phyloP scores from a whole-genome alignment of 768 basidiomycete species.

The Termitomyces sp. region DNA sequence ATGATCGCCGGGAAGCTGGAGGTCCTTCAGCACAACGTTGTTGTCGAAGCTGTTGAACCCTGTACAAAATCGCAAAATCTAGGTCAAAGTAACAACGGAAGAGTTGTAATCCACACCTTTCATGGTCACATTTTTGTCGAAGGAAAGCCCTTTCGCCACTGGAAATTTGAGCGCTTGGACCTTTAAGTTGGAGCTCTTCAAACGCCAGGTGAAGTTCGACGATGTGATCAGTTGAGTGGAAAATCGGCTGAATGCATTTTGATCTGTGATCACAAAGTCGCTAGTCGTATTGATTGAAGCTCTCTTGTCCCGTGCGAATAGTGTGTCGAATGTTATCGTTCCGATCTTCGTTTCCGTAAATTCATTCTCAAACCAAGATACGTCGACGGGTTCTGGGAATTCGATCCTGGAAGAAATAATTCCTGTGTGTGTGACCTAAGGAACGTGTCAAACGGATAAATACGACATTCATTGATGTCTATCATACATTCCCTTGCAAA shows the following conservation, averaged over 20 bases:
- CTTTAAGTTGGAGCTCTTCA: slow-evolving; percentile 47
- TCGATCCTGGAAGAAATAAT: slow-evolving; percentile 56
- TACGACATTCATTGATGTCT: background rate
- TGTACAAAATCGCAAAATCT: slow-evolving; percentile 14
- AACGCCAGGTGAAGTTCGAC: slow-evolving; percentile 61
- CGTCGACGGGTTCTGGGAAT: slow-evolving; percentile 51
- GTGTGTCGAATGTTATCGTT: slow-evolving; percentile 37
- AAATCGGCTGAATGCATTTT: slow-evolving; percentile 56
- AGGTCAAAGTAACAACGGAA: background rate
- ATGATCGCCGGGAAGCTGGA: slow-evolving; percentile 62
- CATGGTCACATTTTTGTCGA: slow-evolving; percentile 53
- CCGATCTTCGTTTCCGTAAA: slow-evolving; percentile 48
- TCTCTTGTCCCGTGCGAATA: slow-evolving; percentile 47
- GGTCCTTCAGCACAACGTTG: slow-evolving; percentile 47
- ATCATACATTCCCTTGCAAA: slow-evolving; percentile 46
- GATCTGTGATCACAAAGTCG: slow-evolving; percentile 49
- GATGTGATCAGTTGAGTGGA: slow-evolving; percentile 59
- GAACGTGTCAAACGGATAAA: background rate
- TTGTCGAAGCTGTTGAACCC: slow-evolving; percentile 60
- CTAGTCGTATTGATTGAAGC: slow-evolving; percentile 59
- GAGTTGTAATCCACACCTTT: slow-evolving; percentile 33
- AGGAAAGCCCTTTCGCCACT: slow-evolving; percentile 56
- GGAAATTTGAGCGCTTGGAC: slow-evolving; percentile 69
- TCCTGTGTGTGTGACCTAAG: slow-evolving; percentile 60
- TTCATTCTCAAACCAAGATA: slow-evolving; percentile 51